phyloP scores from a whole-genome alignment of 1,139 yeast genomes.

The Arxiozyma telluris region DNA sequence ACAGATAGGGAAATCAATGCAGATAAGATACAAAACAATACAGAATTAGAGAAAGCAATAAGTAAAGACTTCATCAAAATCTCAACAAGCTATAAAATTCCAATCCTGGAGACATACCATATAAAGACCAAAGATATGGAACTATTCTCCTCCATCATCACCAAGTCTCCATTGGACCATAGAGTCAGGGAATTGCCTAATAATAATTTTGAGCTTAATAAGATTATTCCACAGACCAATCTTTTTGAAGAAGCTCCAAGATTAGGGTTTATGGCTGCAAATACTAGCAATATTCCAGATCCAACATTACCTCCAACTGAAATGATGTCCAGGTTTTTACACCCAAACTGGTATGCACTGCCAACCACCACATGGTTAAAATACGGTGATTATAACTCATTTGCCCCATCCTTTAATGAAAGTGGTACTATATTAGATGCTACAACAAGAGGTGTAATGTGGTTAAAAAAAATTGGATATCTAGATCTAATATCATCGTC shows the following conservation, averaged over 20 bases:
- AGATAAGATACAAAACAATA: conserved; percentile 8
- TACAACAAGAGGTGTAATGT: conserved; percentile 55
- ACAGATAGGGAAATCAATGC: conserved; percentile 13
- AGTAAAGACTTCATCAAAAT: conserved; percentile 59
- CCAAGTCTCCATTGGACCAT: conserved; percentile 27
- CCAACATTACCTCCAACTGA: conserved; percentile 60
- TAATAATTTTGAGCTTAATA: conserved; percentile 26
- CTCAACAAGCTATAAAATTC: conserved; percentile 46
- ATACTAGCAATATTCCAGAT: conserved; percentile 42
- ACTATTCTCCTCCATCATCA: conserved; percentile 40
- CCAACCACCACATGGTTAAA: conserved; percentile 78
- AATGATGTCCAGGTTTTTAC: conserved; percentile 61
- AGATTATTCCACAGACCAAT: conserved; percentile 30
- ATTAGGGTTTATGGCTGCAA: conserved; percentile 31
- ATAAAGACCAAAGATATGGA: conserved; percentile 36
- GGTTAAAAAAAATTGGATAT: conserved; percentile 71
- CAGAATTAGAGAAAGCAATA: conserved; percentile 28
- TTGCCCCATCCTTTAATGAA: conserved; percentile 76
- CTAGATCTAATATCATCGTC: conserved; percentile 35
- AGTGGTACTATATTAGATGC: conserved; percentile 57
- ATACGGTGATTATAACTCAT: conserved; percentile 54
- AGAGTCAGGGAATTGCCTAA: conserved; percentile 29
- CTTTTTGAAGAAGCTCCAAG: conserved; percentile 31
- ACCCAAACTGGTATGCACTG: conserved; percentile 80
- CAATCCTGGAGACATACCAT: conserved; percentile 58